phyloP scores from a whole-genome alignment of 495 filamentous ascomycete species.

The Penicillium atrosanguineum region DNA sequence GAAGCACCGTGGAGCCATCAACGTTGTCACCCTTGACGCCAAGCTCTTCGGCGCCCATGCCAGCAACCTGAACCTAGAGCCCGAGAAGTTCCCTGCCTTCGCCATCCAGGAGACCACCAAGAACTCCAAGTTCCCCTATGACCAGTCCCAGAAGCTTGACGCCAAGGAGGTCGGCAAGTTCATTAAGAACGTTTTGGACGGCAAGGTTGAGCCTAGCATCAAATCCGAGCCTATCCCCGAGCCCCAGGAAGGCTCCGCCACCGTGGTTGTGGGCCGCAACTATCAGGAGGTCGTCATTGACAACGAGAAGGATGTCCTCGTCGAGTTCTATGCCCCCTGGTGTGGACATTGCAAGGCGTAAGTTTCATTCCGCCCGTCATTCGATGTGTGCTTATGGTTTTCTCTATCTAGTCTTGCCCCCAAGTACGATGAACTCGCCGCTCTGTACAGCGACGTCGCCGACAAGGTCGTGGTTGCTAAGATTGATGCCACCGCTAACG shows the following conservation, averaged over 20 bases:
- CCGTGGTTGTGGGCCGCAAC: conserved; percentile 87
- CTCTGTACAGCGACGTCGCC: conserved; percentile 67
- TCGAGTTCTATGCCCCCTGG: conserved; percentile 99
- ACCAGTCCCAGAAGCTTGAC: conserved; percentile 79
- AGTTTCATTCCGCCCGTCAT: conserved; percentile 15
- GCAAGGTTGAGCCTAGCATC: conserved; percentile 90
- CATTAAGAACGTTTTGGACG: conserved; percentile 81
- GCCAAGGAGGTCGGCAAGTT: conserved; percentile 74
- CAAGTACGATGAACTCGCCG: conserved; percentile 79
- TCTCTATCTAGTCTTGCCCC: conserved; percentile 52
- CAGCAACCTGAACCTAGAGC: conserved; percentile 94
- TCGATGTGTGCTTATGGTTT: neutral
- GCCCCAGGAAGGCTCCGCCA: conserved; percentile 86
- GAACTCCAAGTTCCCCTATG: conserved; percentile 95
- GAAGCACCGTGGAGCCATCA: conserved; percentile 75
- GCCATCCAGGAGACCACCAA: conserved; percentile 95
- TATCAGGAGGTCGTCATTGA: conserved; percentile 93
- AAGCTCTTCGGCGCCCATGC: conserved; percentile 93
- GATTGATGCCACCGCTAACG: conserved; percentile 95
- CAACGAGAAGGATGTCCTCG: conserved; percentile 91
- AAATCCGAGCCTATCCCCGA: conserved; percentile 98
- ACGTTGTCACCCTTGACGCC: conserved; percentile 97
- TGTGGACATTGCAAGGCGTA: conserved; percentile 98
- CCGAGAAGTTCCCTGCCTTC: conserved; percentile 92
- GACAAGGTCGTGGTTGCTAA: conserved; percentile 94